Evolutionary conservation across 73 alveolate genomes (phyloP), one percentile per base, ranked within the genome.

Genomic region (Halteria grandinella): DNA sequence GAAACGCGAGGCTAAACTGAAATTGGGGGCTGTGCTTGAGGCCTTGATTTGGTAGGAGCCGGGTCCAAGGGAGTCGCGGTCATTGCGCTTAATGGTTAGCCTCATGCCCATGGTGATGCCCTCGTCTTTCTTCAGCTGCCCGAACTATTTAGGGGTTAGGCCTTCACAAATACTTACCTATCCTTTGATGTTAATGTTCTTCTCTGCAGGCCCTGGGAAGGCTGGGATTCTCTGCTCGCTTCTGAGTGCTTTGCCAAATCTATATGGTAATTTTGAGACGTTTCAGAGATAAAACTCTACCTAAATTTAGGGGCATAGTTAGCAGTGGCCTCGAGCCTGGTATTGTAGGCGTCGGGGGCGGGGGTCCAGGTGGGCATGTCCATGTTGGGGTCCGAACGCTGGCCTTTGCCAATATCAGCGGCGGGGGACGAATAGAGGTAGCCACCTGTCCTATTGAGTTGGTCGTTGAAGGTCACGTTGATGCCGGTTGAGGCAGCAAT

Each of bases 141-240:
- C n/a, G n/a, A n/a, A n/a, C n/a, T n/a, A n/a, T n/a, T n/a, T n/a
- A n/a, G n/a, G n/a, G n/a, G n/a, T n/a, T n/a, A n/a, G n/a, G n/a
- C n/a, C n/a, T n/a, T n/a, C 12, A 21, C 41, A 17, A 45, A 66
- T 27, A 8, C 52, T 45, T 23, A 45, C 55, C 23, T 45, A 40
- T 20, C 10, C 6, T 10, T 66, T 66, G 24, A 45, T 10, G 28
- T 31, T 27, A 39, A 57, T 57, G 18, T 39, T 39, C 15, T 14
- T 14, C 15, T 57, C 74, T 33, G 74, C 74, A 33, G 88, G 88
- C 0, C 88, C 88, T 43, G 88, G 88, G 15, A 17, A 53, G 17
- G n/a, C 21, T 0, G 74, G 66, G 2, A 62, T 34, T 31, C 20
- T 62, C 52, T 44, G 33, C 60, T 63, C 72, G 54, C 49, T 50